These are phyloP conservation scores for Sugiyamaella xylanicola DNA, from an alignment of 1,139 yeast genomes.

Conservation along the genomic window DNA sequence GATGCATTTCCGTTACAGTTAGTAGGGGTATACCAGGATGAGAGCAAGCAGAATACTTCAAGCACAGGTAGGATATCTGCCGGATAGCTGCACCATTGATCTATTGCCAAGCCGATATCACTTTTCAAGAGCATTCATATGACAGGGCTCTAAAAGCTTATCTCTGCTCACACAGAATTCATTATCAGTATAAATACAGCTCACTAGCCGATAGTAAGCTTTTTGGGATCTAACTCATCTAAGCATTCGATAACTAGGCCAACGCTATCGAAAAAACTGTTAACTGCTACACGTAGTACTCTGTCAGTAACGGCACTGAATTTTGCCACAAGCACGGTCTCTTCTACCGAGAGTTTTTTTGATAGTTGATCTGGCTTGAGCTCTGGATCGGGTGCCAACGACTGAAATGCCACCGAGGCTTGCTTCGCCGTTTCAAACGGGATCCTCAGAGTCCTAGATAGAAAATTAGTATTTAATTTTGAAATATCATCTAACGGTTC, in stretches of 20 bases:
- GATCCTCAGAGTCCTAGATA: constrained; percentile 51
- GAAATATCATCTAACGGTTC: too few relatives aligned
- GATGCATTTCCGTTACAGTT: too few relatives aligned
- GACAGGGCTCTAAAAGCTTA: too few relatives aligned
- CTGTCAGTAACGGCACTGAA: constrained; percentile 64
- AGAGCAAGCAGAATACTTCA: too few relatives aligned
- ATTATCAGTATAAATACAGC: background rate
- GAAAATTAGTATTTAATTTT: background rate
- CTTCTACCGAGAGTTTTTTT: constrained; percentile 30
- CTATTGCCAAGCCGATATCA: too few relatives aligned
- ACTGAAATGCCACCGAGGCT: constrained; percentile 60
- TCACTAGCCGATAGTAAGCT: background rate
- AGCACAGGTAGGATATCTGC: too few relatives aligned
- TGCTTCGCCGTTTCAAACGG: constrained; percentile 66
- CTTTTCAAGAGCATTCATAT: too few relatives aligned
- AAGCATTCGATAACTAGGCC: constrained; percentile 68
- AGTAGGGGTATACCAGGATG: too few relatives aligned
- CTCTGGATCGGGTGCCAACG: constrained; percentile 77
- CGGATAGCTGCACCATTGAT: too few relatives aligned
- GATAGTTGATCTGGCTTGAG: constrained; percentile 55
- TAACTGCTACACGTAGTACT: constrained; percentile 69
- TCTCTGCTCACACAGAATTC: too few relatives aligned
- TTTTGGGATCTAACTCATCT: constrained; percentile 54
- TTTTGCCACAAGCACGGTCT: constrained; percentile 45
- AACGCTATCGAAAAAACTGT: constrained; percentile 64